These are phyloP conservation scores for Artemisia annua DNA, from an alignment of 129 eudicot genomes.

Conservation along the genomic window DNA sequence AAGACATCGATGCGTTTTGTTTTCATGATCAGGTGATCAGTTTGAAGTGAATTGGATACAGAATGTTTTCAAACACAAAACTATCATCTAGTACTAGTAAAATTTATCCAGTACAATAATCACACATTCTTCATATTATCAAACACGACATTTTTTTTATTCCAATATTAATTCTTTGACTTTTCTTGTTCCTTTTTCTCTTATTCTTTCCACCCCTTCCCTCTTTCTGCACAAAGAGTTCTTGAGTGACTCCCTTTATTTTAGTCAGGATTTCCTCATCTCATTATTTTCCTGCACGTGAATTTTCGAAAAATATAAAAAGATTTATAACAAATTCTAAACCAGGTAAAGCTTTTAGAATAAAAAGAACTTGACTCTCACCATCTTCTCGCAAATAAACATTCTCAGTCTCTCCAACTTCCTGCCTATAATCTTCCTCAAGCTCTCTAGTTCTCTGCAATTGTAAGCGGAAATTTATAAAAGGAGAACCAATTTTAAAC, in stretches of 20 bases:
- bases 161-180: background rate
- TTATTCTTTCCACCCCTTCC: background rate
- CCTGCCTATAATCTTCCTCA: background rate
- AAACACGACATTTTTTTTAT: background rate
- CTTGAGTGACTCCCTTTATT: background rate
- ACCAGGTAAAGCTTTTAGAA: no score
- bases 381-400: no score
- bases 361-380: no score
- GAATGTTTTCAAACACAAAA: background rate
- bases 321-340: no score
- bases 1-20: slow-evolving; percentile 50
- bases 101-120: no score
- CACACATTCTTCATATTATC: no score
- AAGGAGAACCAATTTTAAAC: background rate
- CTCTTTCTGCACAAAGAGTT: background rate
- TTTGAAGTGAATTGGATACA: background rate
- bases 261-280: no score
- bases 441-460: background rate
- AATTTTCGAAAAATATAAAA: no score
- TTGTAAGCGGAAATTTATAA: background rate
- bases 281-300: background rate
- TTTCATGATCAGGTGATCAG: no score
- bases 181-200: background rate
- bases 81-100: background rate
- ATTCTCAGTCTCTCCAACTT: background rate